These are phyloP conservation scores for Rosa rugosa DNA, from an alignment of 306 rosid species.

Conservation along the genomic window DNA sequence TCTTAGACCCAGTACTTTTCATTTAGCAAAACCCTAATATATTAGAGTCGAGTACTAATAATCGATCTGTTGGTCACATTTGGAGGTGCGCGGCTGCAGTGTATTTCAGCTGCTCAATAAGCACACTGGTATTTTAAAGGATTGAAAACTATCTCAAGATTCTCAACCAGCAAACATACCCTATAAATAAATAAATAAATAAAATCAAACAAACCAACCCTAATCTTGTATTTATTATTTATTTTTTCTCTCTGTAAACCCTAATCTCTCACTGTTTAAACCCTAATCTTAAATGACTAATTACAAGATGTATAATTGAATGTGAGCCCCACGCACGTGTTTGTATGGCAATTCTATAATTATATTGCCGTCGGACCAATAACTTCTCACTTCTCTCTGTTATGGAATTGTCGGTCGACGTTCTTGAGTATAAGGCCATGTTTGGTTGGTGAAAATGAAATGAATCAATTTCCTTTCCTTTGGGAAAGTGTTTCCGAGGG, in stretches of 20 bases:
- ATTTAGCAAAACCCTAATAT: neutral
- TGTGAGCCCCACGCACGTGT: neutral
- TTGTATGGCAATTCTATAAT: neutral
- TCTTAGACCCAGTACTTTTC: neutral
- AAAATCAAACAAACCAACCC: neutral
- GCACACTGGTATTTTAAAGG: too few species aligned
- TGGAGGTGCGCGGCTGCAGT: neutral
- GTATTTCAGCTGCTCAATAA: neutral
- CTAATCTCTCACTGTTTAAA: neutral
- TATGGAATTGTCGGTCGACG: constrained; percentile 3
- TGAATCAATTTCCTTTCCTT: too few species aligned
- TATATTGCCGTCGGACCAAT: constrained; percentile 10
- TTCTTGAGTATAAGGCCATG: neutral
- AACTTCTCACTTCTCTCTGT: neutral
- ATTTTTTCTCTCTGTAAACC: neutral
- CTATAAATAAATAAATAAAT: too few species aligned
- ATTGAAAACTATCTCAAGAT: too few species aligned
- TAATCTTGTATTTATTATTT: neutral
- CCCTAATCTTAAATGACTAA: neutral
- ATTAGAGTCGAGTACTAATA: neutral
- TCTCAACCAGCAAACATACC: too few species aligned
- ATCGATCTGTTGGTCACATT: neutral
- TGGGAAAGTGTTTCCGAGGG: too few species aligned
- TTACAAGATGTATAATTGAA: neutral
- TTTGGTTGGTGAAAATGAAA: too few species aligned